phyloP scores from a whole-genome alignment of 2,329 filamentous ascomycete genomes.

The Geosmithia morbida region DNA sequence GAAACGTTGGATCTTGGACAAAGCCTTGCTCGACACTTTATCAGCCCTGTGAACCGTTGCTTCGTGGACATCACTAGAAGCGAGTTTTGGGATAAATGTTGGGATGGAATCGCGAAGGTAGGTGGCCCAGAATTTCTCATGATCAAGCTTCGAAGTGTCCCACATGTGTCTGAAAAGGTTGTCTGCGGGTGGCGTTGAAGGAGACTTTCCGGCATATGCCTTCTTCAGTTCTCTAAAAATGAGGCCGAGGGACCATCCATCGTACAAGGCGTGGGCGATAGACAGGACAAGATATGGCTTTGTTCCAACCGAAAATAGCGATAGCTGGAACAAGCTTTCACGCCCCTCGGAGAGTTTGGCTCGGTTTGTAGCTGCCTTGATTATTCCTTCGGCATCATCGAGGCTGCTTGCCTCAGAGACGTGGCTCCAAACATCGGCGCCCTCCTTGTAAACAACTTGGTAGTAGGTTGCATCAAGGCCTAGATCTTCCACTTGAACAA shows the following conservation, averaged over 20 bases:
- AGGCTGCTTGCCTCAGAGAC: constrained; percentile 9
- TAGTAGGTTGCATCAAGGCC: constrained; percentile 33
- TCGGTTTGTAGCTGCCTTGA: constrained; percentile 5
- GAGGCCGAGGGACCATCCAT: constrained; percentile 69
- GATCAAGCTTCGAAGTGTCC: constrained; percentile 2
- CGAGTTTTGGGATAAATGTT: constrained; percentile 13
- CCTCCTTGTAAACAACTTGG: constrained; percentile 27
- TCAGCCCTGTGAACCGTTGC: constrained; percentile 6
- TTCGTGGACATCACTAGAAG: not conserved
- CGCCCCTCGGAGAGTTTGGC: constrained; percentile 14
- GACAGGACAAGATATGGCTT: constrained; percentile 44
- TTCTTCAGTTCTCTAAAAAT: constrained; percentile 55
- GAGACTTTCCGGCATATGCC: constrained; percentile 38
- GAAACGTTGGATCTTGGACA: constrained; percentile 26
- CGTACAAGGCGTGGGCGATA: constrained; percentile 77
- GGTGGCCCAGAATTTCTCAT: constrained; percentile 52
- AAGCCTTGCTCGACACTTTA: not conserved
- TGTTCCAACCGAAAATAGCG: not conserved
- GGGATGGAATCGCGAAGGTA: constrained; percentile 39
- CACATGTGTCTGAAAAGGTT: not conserved
- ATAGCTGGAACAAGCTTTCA: constrained; percentile 32
- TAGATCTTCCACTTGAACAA: constrained; percentile 50
- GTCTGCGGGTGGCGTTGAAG: not conserved
- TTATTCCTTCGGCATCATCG: constrained; percentile 21
- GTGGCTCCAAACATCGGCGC: constrained; percentile 7